Base-by-base conservation (phyloP, 1,284 basidiomycete genomes). In the Pseudozyma tsukubaensis region DNA sequence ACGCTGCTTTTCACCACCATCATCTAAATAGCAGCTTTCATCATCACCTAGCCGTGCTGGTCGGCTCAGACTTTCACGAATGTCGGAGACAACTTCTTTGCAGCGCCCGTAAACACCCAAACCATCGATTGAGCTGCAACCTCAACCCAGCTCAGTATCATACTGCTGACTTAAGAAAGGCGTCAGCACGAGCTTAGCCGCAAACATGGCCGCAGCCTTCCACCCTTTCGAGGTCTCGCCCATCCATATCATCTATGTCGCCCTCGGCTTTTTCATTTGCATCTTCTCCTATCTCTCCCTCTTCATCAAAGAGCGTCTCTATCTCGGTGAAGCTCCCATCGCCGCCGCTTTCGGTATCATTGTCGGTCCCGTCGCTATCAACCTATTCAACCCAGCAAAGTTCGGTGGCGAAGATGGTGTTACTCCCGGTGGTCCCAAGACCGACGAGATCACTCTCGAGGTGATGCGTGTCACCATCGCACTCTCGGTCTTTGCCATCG, bases 401-500 rank as follows among this genome's bases (percentile, higher is more conserved):
- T 99, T 96, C 96, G 91, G 89, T 9, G 86, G 86, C 50, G 87
- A 85, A 45, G 35, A 87, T 24, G 76, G 79, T n/a, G 78, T 86
- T 29, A 86, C 88, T 12, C 86, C 88, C 19, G 86, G 87, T 5
- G 87, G 88, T 10, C 91, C 94, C 84, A 86, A 87, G 29, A 92
- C 96, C 71, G 94, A 86, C 59, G 82, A 85, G 44, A 79, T 86
- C 63, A 86, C 86, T 1, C 79, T 86, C 68, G 97, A 99, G 85
- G 88, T 99, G 78, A 95, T 94, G 19, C 89, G 96, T n/a, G 91
- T 99, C 61, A 93, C 98, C 59, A 91, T 99, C 50, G 96, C 96
- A 7, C 92, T 99, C 61, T 94, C 94, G 42, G 96, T 99, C 4
- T 99, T 99, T 85, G 94, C 96, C 11, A 94, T 99, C 67, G 97